A percentile compares a stretch with the other conserved stretches of the same genome.
These are phyloP conservation scores for Fusarium armeniacum DNA, from an alignment of 2,329 filamentous ascomycete species.

Conservation along the genomic window DNA sequence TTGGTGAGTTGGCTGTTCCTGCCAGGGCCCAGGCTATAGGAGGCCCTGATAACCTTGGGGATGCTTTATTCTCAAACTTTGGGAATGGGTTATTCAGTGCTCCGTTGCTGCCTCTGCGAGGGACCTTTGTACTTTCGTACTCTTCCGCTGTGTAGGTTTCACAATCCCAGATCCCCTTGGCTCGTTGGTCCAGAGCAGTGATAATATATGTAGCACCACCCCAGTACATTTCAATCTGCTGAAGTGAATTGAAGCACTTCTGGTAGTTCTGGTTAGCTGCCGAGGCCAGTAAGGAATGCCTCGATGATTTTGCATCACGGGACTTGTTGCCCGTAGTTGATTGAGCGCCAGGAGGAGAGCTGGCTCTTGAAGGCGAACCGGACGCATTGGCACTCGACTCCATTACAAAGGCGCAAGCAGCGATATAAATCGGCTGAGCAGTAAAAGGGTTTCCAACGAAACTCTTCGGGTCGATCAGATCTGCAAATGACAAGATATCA, in stretches of 20 bases:
- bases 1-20: slow-evolving; percentile 87
- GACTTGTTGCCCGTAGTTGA: slow-evolving; percentile 23
- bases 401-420: slow-evolving; percentile 88
- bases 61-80: slow-evolving; percentile 61
- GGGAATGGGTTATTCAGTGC: slow-evolving; percentile 59
- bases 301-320: slow-evolving; percentile 61
- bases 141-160: slow-evolving; percentile 78
- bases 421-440: slow-evolving; percentile 91
- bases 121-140: slow-evolving; percentile 77
- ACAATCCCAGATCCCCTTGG: slow-evolving; percentile 86
- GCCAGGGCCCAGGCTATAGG: slow-evolving; percentile 88
- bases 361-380: slow-evolving; percentile 68
- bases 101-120: slow-evolving; percentile 59
- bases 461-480: slow-evolving; percentile 86
- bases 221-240: slow-evolving; percentile 88
- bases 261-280: slow-evolving; percentile 91
- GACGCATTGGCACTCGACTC: slow-evolving; percentile 82
- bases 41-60: slow-evolving; percentile 62
- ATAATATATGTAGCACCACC: slow-evolving; percentile 89
- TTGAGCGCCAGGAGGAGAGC: slow-evolving; percentile 60
- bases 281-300: slow-evolving; percentile 82
- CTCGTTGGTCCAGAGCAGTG: slow-evolving; percentile 87
- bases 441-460: slow-evolving; percentile 91
- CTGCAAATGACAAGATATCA: slow-evolving; percentile 88
- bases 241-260: slow-evolving; percentile 84